Evolutionary conservation across 2,329 filamentous ascomycete species (phyloP), one percentile per base, ranked within the genome.

Genomic region (Orbilia oligospora): DNA sequence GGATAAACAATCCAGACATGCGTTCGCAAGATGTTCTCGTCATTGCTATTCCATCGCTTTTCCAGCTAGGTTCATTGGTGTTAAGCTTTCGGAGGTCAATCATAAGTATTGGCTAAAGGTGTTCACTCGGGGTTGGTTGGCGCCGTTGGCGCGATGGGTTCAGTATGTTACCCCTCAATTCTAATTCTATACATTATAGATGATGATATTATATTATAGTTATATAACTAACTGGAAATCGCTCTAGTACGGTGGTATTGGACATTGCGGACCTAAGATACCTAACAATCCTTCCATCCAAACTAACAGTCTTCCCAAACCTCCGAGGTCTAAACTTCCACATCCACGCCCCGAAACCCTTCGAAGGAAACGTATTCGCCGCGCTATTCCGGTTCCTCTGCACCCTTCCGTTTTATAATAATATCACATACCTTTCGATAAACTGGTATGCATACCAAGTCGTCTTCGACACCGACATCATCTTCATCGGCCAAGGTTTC

Each of bases 31-130:
- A 14, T 61, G 56, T 36, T 61, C 56, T n/a, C 33, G 56, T 2
- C 56, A 61, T n/a, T 41, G 56, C 36, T 61, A 61, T 36, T 44
- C 20, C 36, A 36, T 61, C 3, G 36, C 56, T 3, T 61, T 61
- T 12, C 56, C 36, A 4, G 10, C 20, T 9, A 61, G 56, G 27
- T 61, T 61, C 36, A 44, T 12, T 20, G 36, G 56, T 0, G 9
- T 61, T 20, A 61, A 61, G 27, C 20, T 61, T 0, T 61, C 56
- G 3, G 56, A 61, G 8, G 36, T 44, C 4, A 27, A 61, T 41
- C n/a, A 61, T 44, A 12, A 5, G 10, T 6, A 24, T 8, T 44
- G 33, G 56, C 6, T 61, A 18, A 44, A 20, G 8, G 9, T 44
- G 18, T 61, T 61, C 18, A 44, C 56, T 6, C 24, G 14, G 0